Percentiles rank a stretch among this genome's conserved stretches.
Conservation (phyloP, 2,329 filamentous ascomycete species). For the Colletotrichum plurivorum region DNA sequence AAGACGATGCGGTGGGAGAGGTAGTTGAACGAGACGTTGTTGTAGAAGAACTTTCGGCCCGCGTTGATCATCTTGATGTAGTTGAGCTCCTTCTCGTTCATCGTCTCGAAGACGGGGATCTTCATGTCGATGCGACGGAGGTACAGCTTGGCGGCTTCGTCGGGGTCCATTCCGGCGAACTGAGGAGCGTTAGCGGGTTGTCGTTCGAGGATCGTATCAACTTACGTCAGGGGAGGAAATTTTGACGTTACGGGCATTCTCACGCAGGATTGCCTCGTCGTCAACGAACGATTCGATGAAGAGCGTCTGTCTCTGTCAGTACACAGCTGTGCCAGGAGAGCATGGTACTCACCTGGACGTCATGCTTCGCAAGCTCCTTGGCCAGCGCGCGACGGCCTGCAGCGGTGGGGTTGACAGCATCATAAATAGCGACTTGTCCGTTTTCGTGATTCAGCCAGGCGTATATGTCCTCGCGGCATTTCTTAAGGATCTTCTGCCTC, state of each 20-base stretch:
- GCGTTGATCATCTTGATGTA: slow-evolving; percentile 99
- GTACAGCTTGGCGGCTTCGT: slow-evolving; percentile 94
- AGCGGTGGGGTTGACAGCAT: slow-evolving; percentile 94
- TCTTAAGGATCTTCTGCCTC: slow-evolving; percentile 96
- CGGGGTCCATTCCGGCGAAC: slow-evolving; percentile 92
- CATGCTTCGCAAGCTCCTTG: slow-evolving; percentile 97
- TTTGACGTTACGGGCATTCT: slow-evolving; percentile 97
- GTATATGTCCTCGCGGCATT: slow-evolving; percentile 97
- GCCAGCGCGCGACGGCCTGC: slow-evolving; percentile 86
- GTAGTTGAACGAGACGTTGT: slow-evolving; percentile 97
- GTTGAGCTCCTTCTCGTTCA: slow-evolving; percentile 93
- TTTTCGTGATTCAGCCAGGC: slow-evolving; percentile 97
- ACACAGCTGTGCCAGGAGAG: neutral
- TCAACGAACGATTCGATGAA: slow-evolving; percentile 98
- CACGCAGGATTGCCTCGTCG: slow-evolving; percentile 92
- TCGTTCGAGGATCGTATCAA: slow-evolving; percentile 22
- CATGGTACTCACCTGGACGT: slow-evolving; percentile 79
- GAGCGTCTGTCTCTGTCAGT: slow-evolving; percentile 74
- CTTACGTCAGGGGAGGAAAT: slow-evolving; percentile 95
- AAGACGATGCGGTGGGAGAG: slow-evolving; percentile 98
- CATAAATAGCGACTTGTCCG: slow-evolving; percentile 97
- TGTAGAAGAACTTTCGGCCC: slow-evolving; percentile 92
- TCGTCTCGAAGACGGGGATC: slow-evolving; percentile 96
- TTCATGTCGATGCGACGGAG: slow-evolving; percentile 90
- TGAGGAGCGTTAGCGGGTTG: slow-evolving; percentile 51